phyloP scores from a whole-genome alignment of 2,329 filamentous ascomycete genomes.

The Ambrosiella cleistominuta region DNA sequence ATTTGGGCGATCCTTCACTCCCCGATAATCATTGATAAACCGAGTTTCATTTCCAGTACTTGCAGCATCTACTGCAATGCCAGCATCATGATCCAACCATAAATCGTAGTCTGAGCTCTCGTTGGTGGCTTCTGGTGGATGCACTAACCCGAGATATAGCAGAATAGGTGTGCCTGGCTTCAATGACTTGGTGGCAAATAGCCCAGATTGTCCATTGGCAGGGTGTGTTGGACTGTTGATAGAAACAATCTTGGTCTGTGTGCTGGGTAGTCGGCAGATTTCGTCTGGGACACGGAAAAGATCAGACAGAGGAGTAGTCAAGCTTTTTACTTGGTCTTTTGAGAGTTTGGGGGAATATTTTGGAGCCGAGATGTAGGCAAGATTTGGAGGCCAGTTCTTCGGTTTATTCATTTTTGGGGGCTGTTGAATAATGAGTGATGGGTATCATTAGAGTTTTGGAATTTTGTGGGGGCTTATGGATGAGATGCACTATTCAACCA shows the following conservation, averaged over 20 bases:
- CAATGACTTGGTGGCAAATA: conserved; percentile 40
- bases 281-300: conserved; percentile 20
- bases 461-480: too few species aligned
- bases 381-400: conserved; percentile 38
- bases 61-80: conserved; percentile 43
- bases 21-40: conserved; percentile 50
- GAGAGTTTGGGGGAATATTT: conserved; percentile 30
- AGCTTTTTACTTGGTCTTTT: conserved; percentile 23
- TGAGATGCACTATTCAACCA: too few species aligned
- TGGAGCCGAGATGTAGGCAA: conserved; percentile 36
- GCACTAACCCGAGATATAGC: conserved; percentile 44
- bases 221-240: conserved; percentile 37
- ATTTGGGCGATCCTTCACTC: conserved; percentile 34
- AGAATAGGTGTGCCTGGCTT: conserved; percentile 37
- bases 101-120: conserved; percentile 43
- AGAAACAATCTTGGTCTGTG: conserved; percentile 34
- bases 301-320: conserved; percentile 12
- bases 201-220: conserved; percentile 38
- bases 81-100: conserved; percentile 39
- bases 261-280: conserved; percentile 26
- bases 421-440: background rate
- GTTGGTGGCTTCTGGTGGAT: conserved; percentile 21
- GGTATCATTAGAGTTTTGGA: background rate
- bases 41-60: conserved; percentile 43
- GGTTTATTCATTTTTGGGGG: conserved; percentile 19